Evolutionary conservation across 2,329 filamentous ascomycete genomes (phyloP).

Genomic region (Calonectria ilicicola): DNA sequence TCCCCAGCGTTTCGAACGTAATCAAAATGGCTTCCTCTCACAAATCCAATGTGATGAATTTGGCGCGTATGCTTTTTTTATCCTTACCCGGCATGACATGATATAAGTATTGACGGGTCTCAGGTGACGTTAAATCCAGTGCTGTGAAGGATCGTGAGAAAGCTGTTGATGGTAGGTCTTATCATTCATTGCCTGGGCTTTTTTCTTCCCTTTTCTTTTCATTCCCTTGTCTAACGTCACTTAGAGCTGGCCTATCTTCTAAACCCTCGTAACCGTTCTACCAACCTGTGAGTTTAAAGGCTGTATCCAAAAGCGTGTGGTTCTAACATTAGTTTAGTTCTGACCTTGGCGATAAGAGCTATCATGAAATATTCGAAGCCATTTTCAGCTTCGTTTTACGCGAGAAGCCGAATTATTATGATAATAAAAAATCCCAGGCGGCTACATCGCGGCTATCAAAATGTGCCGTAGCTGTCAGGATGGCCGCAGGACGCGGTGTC

Average conservation of each 20-base stretch:
- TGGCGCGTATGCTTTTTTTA: conserved; percentile 47
- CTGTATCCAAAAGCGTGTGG: not conserved
- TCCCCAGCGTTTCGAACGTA: conserved; percentile 14
- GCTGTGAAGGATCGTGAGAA: conserved; percentile 53
- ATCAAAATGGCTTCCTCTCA: conserved; percentile 48
- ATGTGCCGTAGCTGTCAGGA: conserved; percentile 78
- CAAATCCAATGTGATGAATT: conserved; percentile 48
- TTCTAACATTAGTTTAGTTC: conserved; percentile 39
- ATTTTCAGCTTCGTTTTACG: conserved; percentile 77
- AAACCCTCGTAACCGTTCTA: conserved; percentile 50
- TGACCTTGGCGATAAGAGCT: conserved; percentile 79
- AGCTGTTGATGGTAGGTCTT: conserved; percentile 54
- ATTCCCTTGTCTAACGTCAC: conserved; percentile 16
- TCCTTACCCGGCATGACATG: not conserved
- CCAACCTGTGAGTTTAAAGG: conserved; percentile 49
- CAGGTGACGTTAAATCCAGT: conserved; percentile 51
- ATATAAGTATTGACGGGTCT: conserved; percentile 21
- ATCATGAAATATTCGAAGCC: conserved; percentile 83
- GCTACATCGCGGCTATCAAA: conserved; percentile 71
- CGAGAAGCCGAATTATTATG: conserved; percentile 75
- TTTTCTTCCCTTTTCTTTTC: not conserved
- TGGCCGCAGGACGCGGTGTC: conserved; percentile 77
- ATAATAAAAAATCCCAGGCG: conserved; percentile 60
- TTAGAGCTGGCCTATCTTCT: conserved; percentile 54
- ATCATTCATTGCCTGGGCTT: not conserved